These are phyloP conservation scores for Candida freyschussii DNA, from an alignment of 1,139 yeast genomes.

Conservation along the genomic window DNA sequence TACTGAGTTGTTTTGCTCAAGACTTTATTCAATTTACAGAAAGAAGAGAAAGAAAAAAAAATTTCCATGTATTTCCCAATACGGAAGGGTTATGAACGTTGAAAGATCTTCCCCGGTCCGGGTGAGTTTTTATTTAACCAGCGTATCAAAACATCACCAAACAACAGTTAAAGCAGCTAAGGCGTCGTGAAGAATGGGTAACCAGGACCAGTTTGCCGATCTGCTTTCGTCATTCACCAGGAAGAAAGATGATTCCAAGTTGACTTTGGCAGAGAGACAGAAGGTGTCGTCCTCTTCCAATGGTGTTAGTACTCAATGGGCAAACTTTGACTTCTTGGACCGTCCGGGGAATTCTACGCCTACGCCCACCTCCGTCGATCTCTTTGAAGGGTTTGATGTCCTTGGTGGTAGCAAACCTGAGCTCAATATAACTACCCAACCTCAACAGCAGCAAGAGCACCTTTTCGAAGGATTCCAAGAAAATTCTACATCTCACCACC, in stretches of 20 bases:
- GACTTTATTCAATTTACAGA: slow-evolving; percentile 1
- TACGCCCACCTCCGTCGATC: slow-evolving; percentile 4
- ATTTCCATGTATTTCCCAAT: slow-evolving; percentile 2
- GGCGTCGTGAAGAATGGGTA: no score
- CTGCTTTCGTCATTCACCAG: slow-evolving; percentile 31
- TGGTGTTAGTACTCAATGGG: slow-evolving; percentile 17
- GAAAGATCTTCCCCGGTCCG: no score
- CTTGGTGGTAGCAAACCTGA: no score
- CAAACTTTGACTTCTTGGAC: slow-evolving; percentile 23
- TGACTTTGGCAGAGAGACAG: slow-evolving; percentile 30
- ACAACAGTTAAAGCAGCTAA: no score
- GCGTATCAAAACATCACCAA: no score
- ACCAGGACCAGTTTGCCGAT: slow-evolving; percentile 45
- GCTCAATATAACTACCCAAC: no score
- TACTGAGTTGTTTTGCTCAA: no score
- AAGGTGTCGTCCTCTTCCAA: slow-evolving; percentile 7
- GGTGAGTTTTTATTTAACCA: no score
- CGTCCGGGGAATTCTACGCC: slow-evolving; percentile 5
- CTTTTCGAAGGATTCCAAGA: slow-evolving; percentile 21
- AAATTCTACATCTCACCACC: slow-evolving; percentile 1
- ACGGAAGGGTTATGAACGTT: slow-evolving; percentile 5
- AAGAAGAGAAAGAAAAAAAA: slow-evolving; percentile 1
- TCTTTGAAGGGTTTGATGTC: slow-evolving; percentile 23
- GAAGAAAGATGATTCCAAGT: slow-evolving; percentile 25
- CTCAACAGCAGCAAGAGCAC: no score